Evolutionary conservation across 1,284 basidiomycete species (phyloP), one percentile per base, ranked within the genome.

Genomic region (Pulveroboletus sp.): DNA sequence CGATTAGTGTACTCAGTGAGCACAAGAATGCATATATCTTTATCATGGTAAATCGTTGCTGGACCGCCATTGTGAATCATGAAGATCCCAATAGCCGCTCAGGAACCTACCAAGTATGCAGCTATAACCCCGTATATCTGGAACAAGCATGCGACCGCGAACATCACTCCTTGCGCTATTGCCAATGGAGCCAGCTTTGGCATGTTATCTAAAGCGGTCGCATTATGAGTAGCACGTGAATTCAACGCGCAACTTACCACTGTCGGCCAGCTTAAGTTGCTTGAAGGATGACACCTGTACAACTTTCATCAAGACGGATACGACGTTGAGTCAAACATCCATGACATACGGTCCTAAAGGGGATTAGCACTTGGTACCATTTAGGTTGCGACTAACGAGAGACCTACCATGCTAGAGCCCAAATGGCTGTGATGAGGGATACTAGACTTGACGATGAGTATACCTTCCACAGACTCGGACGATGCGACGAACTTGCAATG

Each of bases 41-140:
- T 29, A 87, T 78, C 24, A 90, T 62, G 1, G 65, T 45, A 1
- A 84, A 60, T 48, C 81, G 83, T 84, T 85, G 84, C 89, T 92
- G 59, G 24, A 52, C 24, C 20, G n/a, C 25, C 22, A 42, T 18
- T 8, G 14, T 57, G 46, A 54, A 22, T 24, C 48, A 7, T 24
- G 12, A 43, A n/a, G 20, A 38, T n/a, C 33, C 10, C 1, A 15
- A 48, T 4, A 22, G 24, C n/a, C 42, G 9, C 11, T 25, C 31
- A 11, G 24, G 36, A 35, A 77, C 88, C 29, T 60, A 92, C 91
- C 64, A 77, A 68, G 3, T 60, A 52, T 14, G 83, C 82, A 6
- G 84, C 82, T 24, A 78, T 60, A 3, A 89, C 54, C 29, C 86
- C 89, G 39, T 82, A 81, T 31, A 80, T 65, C 62, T 90, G 84